Evolutionary conservation across 2,329 filamentous ascomycete genomes (phyloP), one percentile per base, ranked within the genome.

Genomic region (Ascosphaera apis): DNA sequence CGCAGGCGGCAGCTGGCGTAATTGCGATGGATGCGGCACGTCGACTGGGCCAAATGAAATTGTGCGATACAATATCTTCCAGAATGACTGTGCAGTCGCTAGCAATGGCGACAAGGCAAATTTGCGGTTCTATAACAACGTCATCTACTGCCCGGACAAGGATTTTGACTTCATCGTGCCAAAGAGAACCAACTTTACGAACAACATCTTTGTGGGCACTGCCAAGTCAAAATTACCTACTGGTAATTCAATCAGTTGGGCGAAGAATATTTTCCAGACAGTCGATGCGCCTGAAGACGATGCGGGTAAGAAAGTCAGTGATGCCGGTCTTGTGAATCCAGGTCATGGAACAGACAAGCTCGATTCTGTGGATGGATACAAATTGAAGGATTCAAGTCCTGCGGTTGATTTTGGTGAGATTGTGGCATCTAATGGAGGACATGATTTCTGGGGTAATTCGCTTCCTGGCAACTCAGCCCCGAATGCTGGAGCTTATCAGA

Each of bases 161-260:
- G 27, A 39, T 11, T 46, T 48, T 34, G 37, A 46, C 15, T 32
- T 47, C n/a, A 34, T 35, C 4, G 36, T 48, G 2, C 44, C 45
- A 1, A 25, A 31, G 3, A 37, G 40, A 12, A 43, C 45, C 18
- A 32, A 44, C 6, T 37, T 48, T 12, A 43, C 35, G n/a, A 48
- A 48, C 36, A 48, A 48, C 35, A 47, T 48, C 36, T 44, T 45
- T 35, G 45, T 48, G 11, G 46, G 46, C 11, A 45, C 42, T 17
- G 36, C 27, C 13, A 37, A 44, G 18, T 43, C 46, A 3, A 33
- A 36, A 8, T 39, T 48, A 11, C 45, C 46, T 1, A 37, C 21
- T 2, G 30, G 41, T 5, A 37, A 33, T 13, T 40, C 37, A 3
- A 42, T 47, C 33, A 31, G 35, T 8, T 48, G 46, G 46, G 25